These are phyloP conservation scores for Graphilbum sp. DNA, from an alignment of 2,329 filamentous ascomycete genomes.

Conservation along the genomic window DNA sequence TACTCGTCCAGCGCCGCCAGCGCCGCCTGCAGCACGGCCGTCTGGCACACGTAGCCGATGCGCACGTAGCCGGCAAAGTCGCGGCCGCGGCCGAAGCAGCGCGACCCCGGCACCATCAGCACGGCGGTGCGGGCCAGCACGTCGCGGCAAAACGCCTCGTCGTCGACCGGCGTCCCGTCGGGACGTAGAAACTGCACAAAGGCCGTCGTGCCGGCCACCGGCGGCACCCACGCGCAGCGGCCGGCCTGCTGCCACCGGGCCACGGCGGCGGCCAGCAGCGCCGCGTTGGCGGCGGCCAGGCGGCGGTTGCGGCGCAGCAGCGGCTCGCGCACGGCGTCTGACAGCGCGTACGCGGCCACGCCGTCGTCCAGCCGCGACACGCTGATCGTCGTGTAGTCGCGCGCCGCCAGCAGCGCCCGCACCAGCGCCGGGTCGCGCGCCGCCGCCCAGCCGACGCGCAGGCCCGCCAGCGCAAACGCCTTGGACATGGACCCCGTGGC, in stretches of 20 bases:
- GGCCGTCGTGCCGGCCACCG: slow-evolving; percentile 63
- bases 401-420: slow-evolving; percentile 42
- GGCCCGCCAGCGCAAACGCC: slow-evolving; percentile 67
- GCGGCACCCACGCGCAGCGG: slow-evolving; percentile 55
- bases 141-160: slow-evolving; percentile 53
- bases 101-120: slow-evolving; percentile 56
- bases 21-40: slow-evolving; percentile 49
- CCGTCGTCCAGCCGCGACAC: slow-evolving; percentile 72
- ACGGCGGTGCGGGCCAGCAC: slow-evolving; percentile 54
- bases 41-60: slow-evolving; percentile 60
- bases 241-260: slow-evolving; percentile 36
- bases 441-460: slow-evolving; percentile 71
- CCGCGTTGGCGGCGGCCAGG: slow-evolving; percentile 52
- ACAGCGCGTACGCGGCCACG: slow-evolving; percentile 60
- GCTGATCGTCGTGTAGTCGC: slow-evolving; percentile 76
- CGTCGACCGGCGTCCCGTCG: slow-evolving; percentile 40
- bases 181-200: slow-evolving; percentile 48
- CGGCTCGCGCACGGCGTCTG: slow-evolving; percentile 21
- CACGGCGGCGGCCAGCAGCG: slow-evolving; percentile 50
- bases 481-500: slow-evolving; percentile 74
- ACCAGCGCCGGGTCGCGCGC: slow-evolving; percentile 47
- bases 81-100: slow-evolving; percentile 49
- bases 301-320: slow-evolving; percentile 37
- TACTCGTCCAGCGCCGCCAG: slow-evolving; percentile 33
- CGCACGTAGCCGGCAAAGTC: slow-evolving; percentile 63